Percentiles rank a stretch among this genome's conserved stretches.
Conservation (phyloP, 2,329 filamentous ascomycete genomes). For the Nigrospora sphaerica region DNA sequence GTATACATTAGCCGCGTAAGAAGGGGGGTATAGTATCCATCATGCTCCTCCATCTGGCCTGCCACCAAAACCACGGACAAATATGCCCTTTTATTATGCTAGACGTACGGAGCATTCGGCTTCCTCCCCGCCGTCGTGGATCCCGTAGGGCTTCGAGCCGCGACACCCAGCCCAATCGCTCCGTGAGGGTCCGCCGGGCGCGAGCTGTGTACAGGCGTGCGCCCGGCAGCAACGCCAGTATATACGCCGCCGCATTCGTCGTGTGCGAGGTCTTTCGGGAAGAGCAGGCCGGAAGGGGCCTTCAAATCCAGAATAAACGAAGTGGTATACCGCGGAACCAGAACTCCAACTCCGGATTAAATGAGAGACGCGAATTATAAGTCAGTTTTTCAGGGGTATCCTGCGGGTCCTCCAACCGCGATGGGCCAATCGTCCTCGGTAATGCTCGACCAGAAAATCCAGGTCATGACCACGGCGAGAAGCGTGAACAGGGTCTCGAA, state of each 20-base stretch:
- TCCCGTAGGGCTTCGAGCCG: too few species aligned
- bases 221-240: neutral
- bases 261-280: neutral
- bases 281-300: constrained; percentile 4
- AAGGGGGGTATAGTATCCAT: constrained; percentile 22
- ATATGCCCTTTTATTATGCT: neutral
- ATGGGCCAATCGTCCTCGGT: constrained; percentile 97
- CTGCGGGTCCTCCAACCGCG: constrained; percentile 29
- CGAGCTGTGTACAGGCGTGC: too few species aligned
- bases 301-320: constrained; percentile 18
- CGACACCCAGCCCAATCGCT: too few species aligned
- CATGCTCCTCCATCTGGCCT: constrained; percentile 7
- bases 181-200: too few species aligned
- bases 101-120: neutral
- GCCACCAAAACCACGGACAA: neutral
- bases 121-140: too few species aligned
- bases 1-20: constrained; percentile 24
- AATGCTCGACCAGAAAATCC: constrained; percentile 98
- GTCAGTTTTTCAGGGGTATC: constrained; percentile 27
- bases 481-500: constrained; percentile 94
- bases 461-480: constrained; percentile 72
- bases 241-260: neutral
- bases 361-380: constrained; percentile 9
- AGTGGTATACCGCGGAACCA: constrained; percentile 21
- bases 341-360: constrained; percentile 23